Base-by-base conservation (phyloP, 768 basidiomycete genomes). In the Mrakia blollopis region DNA sequence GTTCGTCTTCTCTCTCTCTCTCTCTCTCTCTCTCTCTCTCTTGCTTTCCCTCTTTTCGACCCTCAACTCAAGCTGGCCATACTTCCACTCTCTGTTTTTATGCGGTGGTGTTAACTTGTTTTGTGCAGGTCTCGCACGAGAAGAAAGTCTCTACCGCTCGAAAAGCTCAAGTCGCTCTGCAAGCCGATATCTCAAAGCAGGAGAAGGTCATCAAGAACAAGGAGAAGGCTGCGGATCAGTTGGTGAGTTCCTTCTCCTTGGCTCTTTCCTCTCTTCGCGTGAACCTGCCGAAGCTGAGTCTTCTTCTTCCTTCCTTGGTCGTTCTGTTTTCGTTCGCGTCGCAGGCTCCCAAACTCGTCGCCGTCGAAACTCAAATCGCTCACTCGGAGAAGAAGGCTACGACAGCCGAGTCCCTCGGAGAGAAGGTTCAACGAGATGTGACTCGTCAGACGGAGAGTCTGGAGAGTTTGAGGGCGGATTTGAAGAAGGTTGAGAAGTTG, bases 171-270 rank as follows among this genome's bases (percentile, higher is more conserved):
- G 93, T 92, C 3, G 90, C 88, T 82, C 89, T 90, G 10, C 87
- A 92, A 25, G 87, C 89, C 13, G 85, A 86, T 8, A 90, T 94
- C 0, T 88, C 90, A 85, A 91, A 91, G 84, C 90, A 91, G 79
- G 94, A 99, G 84, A 91, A 90, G 84, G 88, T 85, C 63, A 90
- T 96, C 76, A 97, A 97, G 85, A 92, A 91, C 83, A 91, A 91
- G 0, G 95, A 98, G 84, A 98, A 95, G 83, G 86, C 89, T 0
- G 83, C 95, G 13, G 96, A 98, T 77, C 89, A 87, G 23, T 93
- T 92, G 86, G 94, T 91, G 52, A 54, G 86, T 80, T 30, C 18
- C 35, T n/a, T 57, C 37, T 68, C 41, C 28, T 75, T 61, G 3
- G 44, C 60, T 23, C 25, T 30, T 67, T n/a, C 62, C 41, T 14